A percentile compares a stretch with the other conserved stretches of the same genome.
phyloP scores from a whole-genome alignment of 345 rosid genomes.

The Microthlaspi erraticum region DNA sequence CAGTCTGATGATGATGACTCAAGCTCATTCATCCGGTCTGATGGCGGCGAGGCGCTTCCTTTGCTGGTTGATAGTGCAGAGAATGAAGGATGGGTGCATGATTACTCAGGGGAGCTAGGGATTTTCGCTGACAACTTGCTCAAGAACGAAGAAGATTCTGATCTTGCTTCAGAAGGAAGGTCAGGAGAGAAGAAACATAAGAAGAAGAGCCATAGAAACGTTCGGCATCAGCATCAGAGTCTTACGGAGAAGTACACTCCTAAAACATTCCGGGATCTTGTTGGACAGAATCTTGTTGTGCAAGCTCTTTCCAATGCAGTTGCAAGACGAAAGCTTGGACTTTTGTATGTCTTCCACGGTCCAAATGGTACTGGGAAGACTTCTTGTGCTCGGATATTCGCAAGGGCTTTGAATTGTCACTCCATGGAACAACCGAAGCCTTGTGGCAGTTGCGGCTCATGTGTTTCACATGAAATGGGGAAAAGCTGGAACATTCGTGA shows the following conservation, averaged over 20 bases:
- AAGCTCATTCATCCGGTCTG: conserved; percentile 59
- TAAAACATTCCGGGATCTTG: conserved; percentile 75
- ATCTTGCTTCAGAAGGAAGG: conserved; percentile 89
- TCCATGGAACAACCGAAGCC: conserved; percentile 79
- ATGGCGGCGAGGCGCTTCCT: conserved; percentile 86
- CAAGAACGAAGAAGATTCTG: conserved; percentile 72
- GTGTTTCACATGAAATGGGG: conserved; percentile 74
- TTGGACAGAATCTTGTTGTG: conserved; percentile 87
- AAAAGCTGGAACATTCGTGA: conserved; percentile 79
- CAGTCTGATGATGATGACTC: conserved; percentile 67
- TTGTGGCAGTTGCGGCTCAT: conserved; percentile 82
- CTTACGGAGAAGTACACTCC: conserved; percentile 88
- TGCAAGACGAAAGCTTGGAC: conserved; percentile 70
- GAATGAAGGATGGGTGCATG: conserved; percentile 80
- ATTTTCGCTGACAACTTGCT: conserved; percentile 81
- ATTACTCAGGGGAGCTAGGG: conserved; percentile 98
- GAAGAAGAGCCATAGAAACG: conserved; percentile 45
- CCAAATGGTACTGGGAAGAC: conserved; percentile 99
- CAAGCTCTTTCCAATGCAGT: conserved; percentile 97
- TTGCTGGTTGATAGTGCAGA: conserved; percentile 75
- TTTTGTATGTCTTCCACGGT: conserved; percentile 90
- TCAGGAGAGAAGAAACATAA: conserved; percentile 54
- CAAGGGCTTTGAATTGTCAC: conserved; percentile 90
- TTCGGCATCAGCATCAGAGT: conserved; percentile 57
- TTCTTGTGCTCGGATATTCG: conserved; percentile 92